Evolutionary conservation across 768 basidiomycete genomes (phyloP), one percentile per base, ranked within the genome.

Genomic region (Clavulina sp.): DNA sequence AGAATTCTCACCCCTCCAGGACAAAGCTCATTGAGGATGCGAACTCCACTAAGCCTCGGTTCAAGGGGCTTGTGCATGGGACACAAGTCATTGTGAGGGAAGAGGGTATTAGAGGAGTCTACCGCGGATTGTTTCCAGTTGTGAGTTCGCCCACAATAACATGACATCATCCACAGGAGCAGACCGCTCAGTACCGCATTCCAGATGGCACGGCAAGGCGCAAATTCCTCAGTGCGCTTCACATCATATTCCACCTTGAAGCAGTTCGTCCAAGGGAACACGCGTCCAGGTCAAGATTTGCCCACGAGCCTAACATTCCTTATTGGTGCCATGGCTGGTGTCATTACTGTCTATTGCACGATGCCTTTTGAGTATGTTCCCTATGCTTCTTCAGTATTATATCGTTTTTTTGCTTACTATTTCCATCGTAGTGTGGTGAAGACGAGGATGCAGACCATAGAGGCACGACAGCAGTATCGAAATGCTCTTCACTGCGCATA

Each of bases 21-120:
- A 99, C 95, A 23, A 99, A 99, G 63, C 75, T 97, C 52, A 92
- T 99, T 53, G 91, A 91, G 60, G 95, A 97, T 58, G 78, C 87
- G 2, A 87, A 89, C 62, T 77, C 80, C 19, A 75, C 86, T 0
- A 72, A 75, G 54, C 93, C 95, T 0, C 78, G 80, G 59, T 97
- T 84, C 63, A 80, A 77, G 36, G 92, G 92, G 6, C 70, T 96
- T 21, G 60, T 87, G 3, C 89, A 97, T 57, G 95, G 91, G 16
- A 85, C 89, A 1, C 59, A 66, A 5, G 69, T 73, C 5, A 99
- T 99, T 52, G 72, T 96, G 19, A 69, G 74, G 24, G 77, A 86
- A 62, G 91, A 97, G 64, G 95, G 95, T 9, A 48, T 55, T n/a
- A 30, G 29, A 16, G 55, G 86, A 2, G 74, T 89, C 34, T 97